Evolutionary conservation across 495 filamentous ascomycete species (phyloP).

Genomic region (Podospora anserina): DNA sequence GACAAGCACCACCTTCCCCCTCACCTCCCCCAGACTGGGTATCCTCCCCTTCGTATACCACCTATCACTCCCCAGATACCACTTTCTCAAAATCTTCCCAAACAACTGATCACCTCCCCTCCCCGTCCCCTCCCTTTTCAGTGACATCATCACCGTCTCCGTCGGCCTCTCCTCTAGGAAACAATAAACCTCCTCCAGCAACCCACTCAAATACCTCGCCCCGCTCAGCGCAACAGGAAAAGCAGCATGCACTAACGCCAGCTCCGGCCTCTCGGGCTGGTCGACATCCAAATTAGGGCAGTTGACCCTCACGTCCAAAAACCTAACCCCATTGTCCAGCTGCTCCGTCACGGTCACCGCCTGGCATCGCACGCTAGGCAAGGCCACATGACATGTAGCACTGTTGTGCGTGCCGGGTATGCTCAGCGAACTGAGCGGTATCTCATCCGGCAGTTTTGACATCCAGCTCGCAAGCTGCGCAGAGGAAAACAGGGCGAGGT

Average conservation of each 20-base stretch:
- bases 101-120: conserved; percentile 77
- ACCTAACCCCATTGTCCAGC: conserved; percentile 86
- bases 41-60: conserved; percentile 83
- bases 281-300: conserved; percentile 23
- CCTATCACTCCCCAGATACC: conserved; percentile 68
- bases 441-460: conserved; percentile 62
- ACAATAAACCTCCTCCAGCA: conserved; percentile 63
- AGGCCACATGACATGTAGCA: conserved; percentile 74
- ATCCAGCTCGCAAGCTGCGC: conserved; percentile 78
- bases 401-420: conserved; percentile 97
- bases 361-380: conserved; percentile 93
- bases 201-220: conserved; percentile 66
- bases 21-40: conserved; percentile 73
- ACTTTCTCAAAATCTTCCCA: conserved; percentile 62
- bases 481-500: conserved; percentile 75
- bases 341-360: conserved; percentile 71
- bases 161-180: conserved; percentile 77
- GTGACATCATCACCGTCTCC: conserved; percentile 78
- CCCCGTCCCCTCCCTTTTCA: conserved; percentile 89
- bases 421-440: conserved; percentile 72
- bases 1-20: conserved; percentile 81
- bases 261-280: conserved; percentile 45
- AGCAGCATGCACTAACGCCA: conserved; percentile 49
- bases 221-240: conserved; percentile 48
- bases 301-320: conserved; percentile 81